Evolutionary conservation across 768 basidiomycete species (phyloP).

Genomic region (Mrakia frigida): DNA sequence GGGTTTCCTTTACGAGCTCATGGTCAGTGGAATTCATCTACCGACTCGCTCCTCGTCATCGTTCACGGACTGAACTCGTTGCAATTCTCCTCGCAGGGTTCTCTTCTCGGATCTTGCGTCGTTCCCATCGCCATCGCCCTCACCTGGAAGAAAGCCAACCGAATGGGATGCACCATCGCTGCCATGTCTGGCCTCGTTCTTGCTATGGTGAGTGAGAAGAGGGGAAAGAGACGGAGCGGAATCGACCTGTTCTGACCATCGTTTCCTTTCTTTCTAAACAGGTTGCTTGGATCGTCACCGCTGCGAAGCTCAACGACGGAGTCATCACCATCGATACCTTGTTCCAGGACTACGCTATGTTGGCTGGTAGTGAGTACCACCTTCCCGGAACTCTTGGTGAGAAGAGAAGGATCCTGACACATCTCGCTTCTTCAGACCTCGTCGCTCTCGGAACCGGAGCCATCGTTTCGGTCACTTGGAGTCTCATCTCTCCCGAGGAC

Average conservation of each 20-base stretch:
- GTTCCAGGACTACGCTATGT: slow-evolving; percentile 55
- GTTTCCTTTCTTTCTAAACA: too few species aligned
- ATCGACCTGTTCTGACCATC: too few species aligned
- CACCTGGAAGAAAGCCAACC: slow-evolving; percentile 80
- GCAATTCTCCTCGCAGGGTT: background rate
- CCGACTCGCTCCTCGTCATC: too few species aligned
- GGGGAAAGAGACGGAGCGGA: too few species aligned
- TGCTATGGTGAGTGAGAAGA: slow-evolving; percentile 64
- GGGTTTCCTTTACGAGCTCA: slow-evolving; percentile 32
- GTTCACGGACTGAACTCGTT: background rate
- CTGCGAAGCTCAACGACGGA: slow-evolving; percentile 62
- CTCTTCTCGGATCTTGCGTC: slow-evolving; percentile 66
- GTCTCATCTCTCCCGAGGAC: slow-evolving; percentile 69
- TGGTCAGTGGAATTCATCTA: too few species aligned
- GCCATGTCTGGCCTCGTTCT: slow-evolving; percentile 62
- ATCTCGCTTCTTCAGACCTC: slow-evolving; percentile 68
- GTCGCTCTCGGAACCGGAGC: slow-evolving; percentile 75
- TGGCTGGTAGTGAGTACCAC: slow-evolving; percentile 60
- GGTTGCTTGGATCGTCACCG: slow-evolving; percentile 75
- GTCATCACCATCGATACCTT: slow-evolving; percentile 60
- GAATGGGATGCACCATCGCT: slow-evolving; percentile 73
- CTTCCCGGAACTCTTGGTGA: background rate
- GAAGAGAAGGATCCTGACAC: slow-evolving; percentile 44
- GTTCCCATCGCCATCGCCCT: slow-evolving; percentile 80
- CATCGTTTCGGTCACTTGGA: slow-evolving; percentile 62